Evolutionary conservation across 495 filamentous ascomycete genomes (phyloP).

Genomic region (Annulohypoxylon bovei): DNA sequence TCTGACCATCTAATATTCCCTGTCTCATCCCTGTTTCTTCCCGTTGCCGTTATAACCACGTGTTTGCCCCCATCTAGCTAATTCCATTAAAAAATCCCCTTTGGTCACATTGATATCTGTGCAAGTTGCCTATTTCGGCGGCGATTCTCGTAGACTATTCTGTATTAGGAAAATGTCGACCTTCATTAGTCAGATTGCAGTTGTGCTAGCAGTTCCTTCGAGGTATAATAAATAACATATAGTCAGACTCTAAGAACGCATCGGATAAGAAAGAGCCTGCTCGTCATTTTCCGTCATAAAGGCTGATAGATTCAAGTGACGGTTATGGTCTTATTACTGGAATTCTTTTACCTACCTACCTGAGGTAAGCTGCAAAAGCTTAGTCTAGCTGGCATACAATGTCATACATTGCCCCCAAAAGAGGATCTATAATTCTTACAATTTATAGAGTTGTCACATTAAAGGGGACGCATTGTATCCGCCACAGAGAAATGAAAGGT

Average conservation of each 20-base stretch:
- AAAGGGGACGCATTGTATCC: no score
- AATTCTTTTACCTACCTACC: not conserved
- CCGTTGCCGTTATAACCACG: not conserved
- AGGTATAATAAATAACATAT: not conserved
- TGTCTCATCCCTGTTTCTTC: slow-evolving; percentile 7
- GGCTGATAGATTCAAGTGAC: not conserved
- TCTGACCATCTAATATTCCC: not conserved
- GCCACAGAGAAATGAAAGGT: no score
- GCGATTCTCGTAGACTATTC: not conserved
- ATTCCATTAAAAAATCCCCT: not conserved
- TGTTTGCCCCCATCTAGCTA: not conserved
- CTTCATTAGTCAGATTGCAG: not conserved
- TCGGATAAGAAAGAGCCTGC: not conserved
- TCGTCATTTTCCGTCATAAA: not conserved
- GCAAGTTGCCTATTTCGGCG: not conserved
- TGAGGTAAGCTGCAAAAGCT: not conserved
- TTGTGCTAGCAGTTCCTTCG: not conserved
- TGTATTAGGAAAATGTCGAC: not conserved
- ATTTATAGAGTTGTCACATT: no score
- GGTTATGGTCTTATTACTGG: not conserved
- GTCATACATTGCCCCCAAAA: no score
- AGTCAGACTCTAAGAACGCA: not conserved
- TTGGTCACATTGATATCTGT: not conserved
- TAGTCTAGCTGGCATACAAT: not conserved
- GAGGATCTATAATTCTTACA: no score